A percentile compares a stretch with the other conserved stretches of the same genome.
Evolutionary conservation across 805 yeast species (phyloP).

Genomic region (Nakazawaea pomicola): DNA sequence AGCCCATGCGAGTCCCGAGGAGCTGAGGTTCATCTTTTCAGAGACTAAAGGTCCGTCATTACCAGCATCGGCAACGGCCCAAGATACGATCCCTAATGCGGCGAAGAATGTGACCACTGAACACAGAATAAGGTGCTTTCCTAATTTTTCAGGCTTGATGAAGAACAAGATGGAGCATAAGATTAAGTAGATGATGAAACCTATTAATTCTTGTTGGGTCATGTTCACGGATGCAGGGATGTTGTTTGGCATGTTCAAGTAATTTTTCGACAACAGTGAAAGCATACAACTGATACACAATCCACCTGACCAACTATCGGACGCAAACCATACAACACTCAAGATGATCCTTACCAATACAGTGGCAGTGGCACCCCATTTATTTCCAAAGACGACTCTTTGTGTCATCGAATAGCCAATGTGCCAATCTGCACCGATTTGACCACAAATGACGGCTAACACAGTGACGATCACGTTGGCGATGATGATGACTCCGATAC

Average conservation of each 20-base stretch:
- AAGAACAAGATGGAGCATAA: slow-evolving; percentile 17
- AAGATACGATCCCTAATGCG: slow-evolving; percentile 25
- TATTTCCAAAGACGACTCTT: slow-evolving; percentile 21
- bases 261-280: slow-evolving; percentile 18
- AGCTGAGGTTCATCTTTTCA: slow-evolving; percentile 18
- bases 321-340: slow-evolving; percentile 21
- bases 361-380: slow-evolving; percentile 17
- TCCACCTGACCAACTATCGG: slow-evolving; percentile 22
- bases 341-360: slow-evolving; percentile 19
- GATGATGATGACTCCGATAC: slow-evolving; percentile 23
- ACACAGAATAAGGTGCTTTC: slow-evolving; percentile 15
- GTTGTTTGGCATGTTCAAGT: slow-evolving; percentile 27
- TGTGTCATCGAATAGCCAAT: slow-evolving; percentile 22
- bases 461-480: slow-evolving; percentile 21
- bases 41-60: slow-evolving; percentile 26
- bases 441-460: slow-evolving; percentile 20
- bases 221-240: slow-evolving; percentile 27
- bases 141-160: slow-evolving; percentile 20
- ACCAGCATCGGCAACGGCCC: slow-evolving; percentile 22
- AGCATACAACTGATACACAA: slow-evolving; percentile 18
- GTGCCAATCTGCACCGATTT: slow-evolving; percentile 22
- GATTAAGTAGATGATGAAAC: slow-evolving; percentile 27
- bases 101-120: slow-evolving; percentile 27
- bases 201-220: slow-evolving; percentile 31
- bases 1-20: slow-evolving; percentile 30